Conservation (phyloP, 2,329 filamentous ascomycete genomes). For the Rhynchosporium secalis region DNA sequence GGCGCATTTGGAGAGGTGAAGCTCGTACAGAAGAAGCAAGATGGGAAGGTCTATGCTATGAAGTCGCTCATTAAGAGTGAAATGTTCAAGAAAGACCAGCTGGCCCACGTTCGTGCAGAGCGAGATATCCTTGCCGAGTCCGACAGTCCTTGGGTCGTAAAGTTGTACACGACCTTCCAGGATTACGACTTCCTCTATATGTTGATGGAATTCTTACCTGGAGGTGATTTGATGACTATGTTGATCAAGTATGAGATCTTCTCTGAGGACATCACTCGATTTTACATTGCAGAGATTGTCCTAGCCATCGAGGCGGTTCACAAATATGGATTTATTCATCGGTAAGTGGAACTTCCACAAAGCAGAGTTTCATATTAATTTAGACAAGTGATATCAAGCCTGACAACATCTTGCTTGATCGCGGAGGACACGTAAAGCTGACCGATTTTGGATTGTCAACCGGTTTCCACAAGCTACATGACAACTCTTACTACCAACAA, state of each 20-base stretch:
- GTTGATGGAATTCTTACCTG: conserved; percentile 98
- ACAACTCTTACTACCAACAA: conserved; percentile 98
- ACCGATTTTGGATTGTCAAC: conserved; percentile 98
- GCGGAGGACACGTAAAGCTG: conserved; percentile 94
- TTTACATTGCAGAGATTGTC: conserved; percentile 98
- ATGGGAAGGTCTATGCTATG: conserved; percentile 96
- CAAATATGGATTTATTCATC: conserved; percentile 96
- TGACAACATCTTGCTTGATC: conserved; percentile 95
- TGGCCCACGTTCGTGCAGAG: conserved; percentile 95
- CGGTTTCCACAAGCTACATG: conserved; percentile 95
- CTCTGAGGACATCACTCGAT: conserved; percentile 95
- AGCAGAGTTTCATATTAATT: conserved; percentile 15
- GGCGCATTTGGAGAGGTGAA: conserved; percentile 98
- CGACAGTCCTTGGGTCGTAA: conserved; percentile 99
- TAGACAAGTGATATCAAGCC: conserved; percentile 88
- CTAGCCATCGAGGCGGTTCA: conserved; percentile 98
- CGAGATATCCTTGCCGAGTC: conserved; percentile 97
- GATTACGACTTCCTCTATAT: conserved; percentile 96
- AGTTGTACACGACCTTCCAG: conserved; percentile 97
- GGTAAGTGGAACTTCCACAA: conserved; percentile 56
- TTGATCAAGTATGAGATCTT: conserved; percentile 99
- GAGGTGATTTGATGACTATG: conserved; percentile 99
- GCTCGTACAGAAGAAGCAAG: conserved; percentile 92
- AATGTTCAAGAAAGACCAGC: conserved; percentile 99
- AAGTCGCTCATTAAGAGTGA: conserved; percentile 98